Percentiles rank a stretch among this genome's conserved stretches.
These are phyloP conservation scores for Plantago major DNA, from an alignment of 257 asterid genomes.

Conservation along the genomic window DNA sequence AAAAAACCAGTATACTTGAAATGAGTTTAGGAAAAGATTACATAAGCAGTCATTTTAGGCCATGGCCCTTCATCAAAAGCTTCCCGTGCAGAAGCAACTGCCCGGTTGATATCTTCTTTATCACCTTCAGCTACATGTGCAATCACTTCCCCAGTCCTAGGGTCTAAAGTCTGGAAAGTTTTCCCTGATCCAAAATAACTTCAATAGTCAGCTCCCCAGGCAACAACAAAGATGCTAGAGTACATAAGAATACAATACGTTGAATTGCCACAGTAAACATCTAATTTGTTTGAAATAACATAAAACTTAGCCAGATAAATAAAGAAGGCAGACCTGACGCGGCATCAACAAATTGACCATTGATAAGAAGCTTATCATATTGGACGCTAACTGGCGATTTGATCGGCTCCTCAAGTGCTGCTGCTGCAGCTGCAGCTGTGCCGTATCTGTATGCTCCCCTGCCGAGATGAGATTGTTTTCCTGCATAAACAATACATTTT, in stretches of 20 bases:
- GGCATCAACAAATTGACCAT: slow-evolving; percentile 83
- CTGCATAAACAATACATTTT: slow-evolving; percentile 29
- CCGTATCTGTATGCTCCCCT: slow-evolving; percentile 47
- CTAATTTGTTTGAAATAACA: neutral
- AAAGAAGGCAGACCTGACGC: slow-evolving; percentile 51
- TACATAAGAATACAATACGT: neutral
- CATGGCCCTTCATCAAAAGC: slow-evolving; percentile 98
- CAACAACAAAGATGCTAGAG: neutral
- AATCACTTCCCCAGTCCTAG: slow-evolving; percentile 84
- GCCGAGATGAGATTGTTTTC: slow-evolving; percentile 36
- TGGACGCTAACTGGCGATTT: slow-evolving; percentile 71
- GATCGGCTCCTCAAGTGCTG: slow-evolving; percentile 68
- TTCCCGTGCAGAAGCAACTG: slow-evolving; percentile 90
- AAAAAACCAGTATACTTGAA: neutral
- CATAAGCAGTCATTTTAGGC: slow-evolving; percentile 94
- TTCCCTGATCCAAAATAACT: slow-evolving; percentile 47
- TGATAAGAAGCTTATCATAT: slow-evolving; percentile 74
- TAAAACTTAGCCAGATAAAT: neutral
- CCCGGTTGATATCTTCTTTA: slow-evolving; percentile 73
- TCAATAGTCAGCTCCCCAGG: slow-evolving; percentile 17
- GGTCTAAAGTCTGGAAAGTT: slow-evolving; percentile 84
- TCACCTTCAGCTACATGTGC: slow-evolving; percentile 92
- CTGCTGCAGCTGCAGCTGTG: slow-evolving; percentile 79
- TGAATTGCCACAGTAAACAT: too few species aligned
- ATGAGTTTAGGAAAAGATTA: slow-evolving; percentile 23